Evolutionary conservation across 2,329 filamentous ascomycete genomes (phyloP).

Genomic region (Aureobasidium namibiae): DNA sequence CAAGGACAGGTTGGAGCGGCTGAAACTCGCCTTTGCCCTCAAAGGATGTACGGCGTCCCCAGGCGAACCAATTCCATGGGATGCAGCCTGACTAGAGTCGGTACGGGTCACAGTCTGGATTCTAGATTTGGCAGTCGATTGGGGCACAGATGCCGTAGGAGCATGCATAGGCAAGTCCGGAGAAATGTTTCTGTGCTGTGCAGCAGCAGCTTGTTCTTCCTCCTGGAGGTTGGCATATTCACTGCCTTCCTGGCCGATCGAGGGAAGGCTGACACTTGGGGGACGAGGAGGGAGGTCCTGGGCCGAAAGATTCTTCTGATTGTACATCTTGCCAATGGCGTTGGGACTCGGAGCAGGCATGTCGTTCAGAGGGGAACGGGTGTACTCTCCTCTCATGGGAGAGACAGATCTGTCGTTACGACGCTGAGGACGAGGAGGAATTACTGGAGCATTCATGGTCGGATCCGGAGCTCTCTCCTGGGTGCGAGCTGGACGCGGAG

Average conservation of each 20-base stretch:
- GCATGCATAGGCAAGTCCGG: constrained; percentile 81
- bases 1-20: constrained; percentile 38
- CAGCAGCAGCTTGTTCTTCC: constrained; percentile 41
- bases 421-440: constrained; percentile 72
- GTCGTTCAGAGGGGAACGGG: constrained; percentile 79
- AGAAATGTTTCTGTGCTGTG: constrained; percentile 69
- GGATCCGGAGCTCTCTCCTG: constrained; percentile 35
- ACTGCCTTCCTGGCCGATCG: constrained; percentile 78
- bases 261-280: constrained; percentile 72
- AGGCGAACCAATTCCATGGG: constrained; percentile 69
- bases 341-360: constrained; percentile 37
- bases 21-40: constrained; percentile 55
- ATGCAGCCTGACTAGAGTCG: constrained; percentile 77
- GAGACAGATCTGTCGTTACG: constrained; percentile 66
- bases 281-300: constrained; percentile 57
- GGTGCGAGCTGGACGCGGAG: constrained; percentile 53
- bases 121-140: constrained; percentile 71
- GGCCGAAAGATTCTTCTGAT: constrained; percentile 25
- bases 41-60: constrained; percentile 46
- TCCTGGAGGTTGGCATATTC: constrained; percentile 66
- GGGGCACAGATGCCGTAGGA: constrained; percentile 77
- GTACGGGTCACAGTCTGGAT: constrained; percentile 81
- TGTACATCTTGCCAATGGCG: constrained; percentile 27
- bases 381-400: constrained; percentile 68
- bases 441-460: constrained; percentile 53